phyloP scores from a whole-genome alignment of 2,329 filamentous ascomycete species.

The Paecilomyces fulvus region DNA sequence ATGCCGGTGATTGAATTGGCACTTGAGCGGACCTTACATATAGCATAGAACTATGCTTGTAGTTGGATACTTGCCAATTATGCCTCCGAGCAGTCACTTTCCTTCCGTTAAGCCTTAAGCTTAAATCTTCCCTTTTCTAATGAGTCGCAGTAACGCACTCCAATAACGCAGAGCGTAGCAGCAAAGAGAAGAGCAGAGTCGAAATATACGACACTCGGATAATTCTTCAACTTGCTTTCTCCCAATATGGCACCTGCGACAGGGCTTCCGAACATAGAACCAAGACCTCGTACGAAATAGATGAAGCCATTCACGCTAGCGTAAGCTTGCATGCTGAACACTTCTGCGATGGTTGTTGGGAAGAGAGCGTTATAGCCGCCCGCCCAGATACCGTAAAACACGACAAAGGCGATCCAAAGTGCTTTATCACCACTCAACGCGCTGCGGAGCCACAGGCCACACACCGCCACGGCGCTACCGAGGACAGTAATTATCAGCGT shows the following conservation, averaged over 20 bases:
- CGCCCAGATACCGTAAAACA: constrained; percentile 30
- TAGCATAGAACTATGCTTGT: background rate
- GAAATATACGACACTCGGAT: background rate
- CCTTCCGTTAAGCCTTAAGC: background rate
- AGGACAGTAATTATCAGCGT: constrained; percentile 25
- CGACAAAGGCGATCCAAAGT: constrained; percentile 23
- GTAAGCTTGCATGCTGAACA: constrained; percentile 33
- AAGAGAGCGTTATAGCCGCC: constrained; percentile 33
- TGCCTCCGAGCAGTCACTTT: background rate
- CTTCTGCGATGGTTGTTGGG: constrained; percentile 30
- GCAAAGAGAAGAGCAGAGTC: background rate
- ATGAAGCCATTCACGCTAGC: constrained; percentile 31
- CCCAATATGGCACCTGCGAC: constrained; percentile 14
- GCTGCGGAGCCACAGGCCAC: constrained; percentile 18
- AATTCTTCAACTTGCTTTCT: background rate
- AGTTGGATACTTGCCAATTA: background rate
- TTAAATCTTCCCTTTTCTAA: background rate
- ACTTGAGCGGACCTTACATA: background rate
- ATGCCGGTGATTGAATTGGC: background rate
- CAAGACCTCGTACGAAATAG: constrained; percentile 32
- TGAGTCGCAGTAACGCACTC: background rate
- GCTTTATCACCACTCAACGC: constrained; percentile 6
- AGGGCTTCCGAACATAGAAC: constrained; percentile 30
- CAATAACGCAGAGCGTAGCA: background rate
- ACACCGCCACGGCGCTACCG: constrained; percentile 19